Percentiles rank a stretch among this genome's conserved stretches.
These are phyloP conservation scores for Ceratocystis ficicola DNA, from an alignment of 2,329 filamentous ascomycete genomes.

Conservation along the genomic window DNA sequence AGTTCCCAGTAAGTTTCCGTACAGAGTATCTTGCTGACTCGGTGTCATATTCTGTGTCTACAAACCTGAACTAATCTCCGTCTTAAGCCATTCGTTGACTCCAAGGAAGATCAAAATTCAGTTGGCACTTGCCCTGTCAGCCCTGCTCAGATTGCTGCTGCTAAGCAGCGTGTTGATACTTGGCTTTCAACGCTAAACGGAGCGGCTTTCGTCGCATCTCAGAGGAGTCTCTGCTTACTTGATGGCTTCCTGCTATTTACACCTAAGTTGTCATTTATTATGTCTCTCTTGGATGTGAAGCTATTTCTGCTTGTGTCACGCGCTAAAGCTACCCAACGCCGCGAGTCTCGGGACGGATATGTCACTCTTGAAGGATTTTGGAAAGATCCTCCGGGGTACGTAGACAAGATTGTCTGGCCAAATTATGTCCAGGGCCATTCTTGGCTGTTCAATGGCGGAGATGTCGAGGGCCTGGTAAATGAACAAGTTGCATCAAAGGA, in stretches of 20 bases:
- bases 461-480: constrained; percentile 50
- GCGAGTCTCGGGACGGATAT: constrained; percentile 61
- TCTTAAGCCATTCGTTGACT: constrained; percentile 28
- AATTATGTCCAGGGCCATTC: constrained; percentile 74
- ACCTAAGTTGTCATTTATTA: constrained; percentile 40
- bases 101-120: constrained; percentile 49
- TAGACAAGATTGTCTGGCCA: constrained; percentile 91
- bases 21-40: neutral
- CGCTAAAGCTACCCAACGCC: constrained; percentile 48
- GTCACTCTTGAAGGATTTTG: constrained; percentile 84
- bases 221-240: constrained; percentile 52
- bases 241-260: constrained; percentile 84
- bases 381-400: constrained; percentile 87
- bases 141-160: constrained; percentile 34
- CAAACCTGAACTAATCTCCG: neutral
- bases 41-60: neutral
- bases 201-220: constrained; percentile 28
- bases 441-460: constrained; percentile 61
- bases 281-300: constrained; percentile 56
- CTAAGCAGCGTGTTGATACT: constrained; percentile 37
- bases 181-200: constrained; percentile 38
- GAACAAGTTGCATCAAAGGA: constrained; percentile 34
- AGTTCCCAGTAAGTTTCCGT: constrained; percentile 43
- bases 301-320: constrained; percentile 66
- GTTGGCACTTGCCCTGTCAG: constrained; percentile 44